Evolutionary conservation across 2,329 filamentous ascomycete genomes (phyloP).

Genomic region (Fulvia fulva): DNA sequence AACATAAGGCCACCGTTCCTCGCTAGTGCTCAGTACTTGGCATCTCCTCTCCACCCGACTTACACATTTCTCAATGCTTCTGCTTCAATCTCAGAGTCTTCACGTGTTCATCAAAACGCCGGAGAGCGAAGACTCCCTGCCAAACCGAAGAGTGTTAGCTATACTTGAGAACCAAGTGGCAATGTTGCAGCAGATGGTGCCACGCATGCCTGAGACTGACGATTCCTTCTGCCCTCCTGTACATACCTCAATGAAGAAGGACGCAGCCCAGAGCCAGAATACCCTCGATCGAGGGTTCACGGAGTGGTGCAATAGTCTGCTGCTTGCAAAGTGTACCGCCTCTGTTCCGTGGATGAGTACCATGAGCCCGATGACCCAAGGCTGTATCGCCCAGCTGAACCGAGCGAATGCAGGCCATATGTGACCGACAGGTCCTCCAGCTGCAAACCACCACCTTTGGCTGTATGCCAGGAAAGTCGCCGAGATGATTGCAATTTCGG

Average conservation of each 20-base stretch:
- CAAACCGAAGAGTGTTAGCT: no score
- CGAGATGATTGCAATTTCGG: slow-evolving; percentile 53
- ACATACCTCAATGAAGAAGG: slow-evolving; percentile 53
- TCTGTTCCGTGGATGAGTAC: slow-evolving; percentile 64
- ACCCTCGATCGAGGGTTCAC: slow-evolving; percentile 45
- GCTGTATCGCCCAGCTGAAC: slow-evolving; percentile 58
- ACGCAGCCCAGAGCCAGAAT: slow-evolving; percentile 53
- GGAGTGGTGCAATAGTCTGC: slow-evolving; percentile 49
- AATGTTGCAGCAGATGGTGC: no score
- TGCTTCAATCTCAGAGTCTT: slow-evolving; percentile 37
- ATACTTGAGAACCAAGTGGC: no score
- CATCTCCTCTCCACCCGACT: neutral
- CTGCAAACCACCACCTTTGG: slow-evolving; percentile 50
- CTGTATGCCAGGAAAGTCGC: slow-evolving; percentile 53
- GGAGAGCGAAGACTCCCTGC: slow-evolving; percentile 47
- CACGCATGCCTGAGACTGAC: no score
- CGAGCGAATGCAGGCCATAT: slow-evolving; percentile 54
- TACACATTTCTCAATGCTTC: slow-evolving; percentile 33
- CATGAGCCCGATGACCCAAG: slow-evolving; percentile 56
- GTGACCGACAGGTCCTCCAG: slow-evolving; percentile 41
- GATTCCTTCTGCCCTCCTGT: no score
- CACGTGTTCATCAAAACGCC: slow-evolving; percentile 46
- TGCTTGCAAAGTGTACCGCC: slow-evolving; percentile 45
- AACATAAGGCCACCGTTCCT: slow-evolving; percentile 15
- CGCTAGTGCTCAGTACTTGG: neutral